These are phyloP conservation scores for Phytophthora sansomeana DNA, from an alignment of 352 stramenopile species.

Conservation along the genomic window DNA sequence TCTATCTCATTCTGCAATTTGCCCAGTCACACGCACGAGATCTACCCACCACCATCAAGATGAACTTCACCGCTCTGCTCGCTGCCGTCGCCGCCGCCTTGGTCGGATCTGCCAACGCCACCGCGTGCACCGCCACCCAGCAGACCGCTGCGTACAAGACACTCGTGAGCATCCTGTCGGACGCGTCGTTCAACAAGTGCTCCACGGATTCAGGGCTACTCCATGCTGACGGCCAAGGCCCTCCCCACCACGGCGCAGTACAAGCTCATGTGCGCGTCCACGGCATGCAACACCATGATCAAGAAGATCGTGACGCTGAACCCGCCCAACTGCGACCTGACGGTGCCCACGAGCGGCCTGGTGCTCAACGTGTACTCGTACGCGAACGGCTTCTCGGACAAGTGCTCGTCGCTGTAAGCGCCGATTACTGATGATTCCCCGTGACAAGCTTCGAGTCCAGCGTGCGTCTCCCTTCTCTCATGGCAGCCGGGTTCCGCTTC, in stretches of 20 bases:
- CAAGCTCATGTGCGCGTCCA: conserved; percentile 23
- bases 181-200: conserved; percentile 16
- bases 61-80: not conserved
- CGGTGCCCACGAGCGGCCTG: conserved; percentile 23
- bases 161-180: conserved; percentile 10
- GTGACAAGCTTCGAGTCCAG: too few relatives aligned
- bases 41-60: not conserved
- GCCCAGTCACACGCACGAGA: not conserved
- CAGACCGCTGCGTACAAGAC: conserved; percentile 18
- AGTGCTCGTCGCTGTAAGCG: not conserved
- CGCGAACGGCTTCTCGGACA: conserved; percentile 20
- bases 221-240: conserved; percentile 20
- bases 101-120: conserved; percentile 4
- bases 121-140: conserved; percentile 12
- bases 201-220: conserved; percentile 27
- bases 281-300: conserved; percentile 23
- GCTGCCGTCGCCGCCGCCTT: conserved; percentile 12
- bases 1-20: not conserved
- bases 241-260: conserved; percentile 25
- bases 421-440: too few relatives aligned
- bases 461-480: too few relatives aligned
- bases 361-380: conserved; percentile 26
- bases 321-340: conserved; percentile 25
- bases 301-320: conserved; percentile 18
- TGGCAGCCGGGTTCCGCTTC: too few relatives aligned